These are phyloP conservation scores for Penicillium silybi DNA, from an alignment of 495 filamentous ascomycete species.

Conservation along the genomic window DNA sequence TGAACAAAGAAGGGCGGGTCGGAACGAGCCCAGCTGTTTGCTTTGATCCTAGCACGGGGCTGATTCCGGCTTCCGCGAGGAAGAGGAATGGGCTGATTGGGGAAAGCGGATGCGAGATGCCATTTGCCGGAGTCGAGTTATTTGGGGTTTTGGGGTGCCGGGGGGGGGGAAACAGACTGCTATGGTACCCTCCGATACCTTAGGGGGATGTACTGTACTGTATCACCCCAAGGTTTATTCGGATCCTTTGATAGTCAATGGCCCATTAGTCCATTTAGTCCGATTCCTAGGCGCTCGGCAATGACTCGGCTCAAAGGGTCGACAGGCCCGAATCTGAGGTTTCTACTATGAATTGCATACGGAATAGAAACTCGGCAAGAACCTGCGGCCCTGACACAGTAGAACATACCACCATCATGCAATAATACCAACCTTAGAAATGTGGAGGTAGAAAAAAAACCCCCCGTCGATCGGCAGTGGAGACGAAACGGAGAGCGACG, in stretches of 20 bases:
- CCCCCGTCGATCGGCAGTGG: not conserved
- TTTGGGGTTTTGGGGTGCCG: no score
- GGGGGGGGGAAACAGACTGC: no score
- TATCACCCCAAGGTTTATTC: not conserved
- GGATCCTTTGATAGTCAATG: not conserved
- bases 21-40: not conserved
- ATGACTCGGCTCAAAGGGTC: not conserved
- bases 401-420: not conserved
- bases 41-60: not conserved
- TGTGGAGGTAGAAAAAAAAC: not conserved
- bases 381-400: not conserved
- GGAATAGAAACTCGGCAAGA: not conserved
- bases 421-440: no score
- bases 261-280: not conserved
- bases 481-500: slow-evolving; percentile 8
- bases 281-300: not conserved
- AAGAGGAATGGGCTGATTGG: not conserved
- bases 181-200: not conserved
- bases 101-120: slow-evolving; percentile 1
- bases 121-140: not conserved
- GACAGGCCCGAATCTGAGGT: not conserved
- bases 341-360: not conserved
- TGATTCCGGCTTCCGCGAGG: not conserved
- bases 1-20: not conserved
- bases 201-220: no score